Conservation (phyloP, 768 basidiomycete genomes). For the Ephemerocybe angulata region DNA sequence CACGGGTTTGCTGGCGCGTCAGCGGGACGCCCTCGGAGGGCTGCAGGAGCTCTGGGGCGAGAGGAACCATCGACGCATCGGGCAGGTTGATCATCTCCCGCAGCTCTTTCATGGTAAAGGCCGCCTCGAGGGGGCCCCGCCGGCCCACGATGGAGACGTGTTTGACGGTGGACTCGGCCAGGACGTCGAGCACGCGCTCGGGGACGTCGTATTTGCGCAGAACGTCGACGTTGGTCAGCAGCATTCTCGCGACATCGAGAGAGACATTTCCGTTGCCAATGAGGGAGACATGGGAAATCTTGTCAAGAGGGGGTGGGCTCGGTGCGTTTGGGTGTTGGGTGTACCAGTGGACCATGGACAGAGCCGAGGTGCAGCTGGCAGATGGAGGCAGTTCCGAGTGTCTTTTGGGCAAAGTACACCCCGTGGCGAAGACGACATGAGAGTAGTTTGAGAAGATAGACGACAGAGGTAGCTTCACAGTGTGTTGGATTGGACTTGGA, state of each 20-base stretch:
- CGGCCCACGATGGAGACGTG: slow-evolving; percentile 83
- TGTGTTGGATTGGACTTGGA: slow-evolving; percentile 43
- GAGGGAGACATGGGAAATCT: slow-evolving; percentile 67
- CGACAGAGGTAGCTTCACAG: slow-evolving; percentile 54
- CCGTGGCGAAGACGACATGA: slow-evolving; percentile 83
- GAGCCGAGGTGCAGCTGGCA: slow-evolving; percentile 59
- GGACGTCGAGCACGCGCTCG: slow-evolving; percentile 60
- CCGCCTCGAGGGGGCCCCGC: slow-evolving; percentile 83
- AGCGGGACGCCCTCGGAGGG: slow-evolving; percentile 28
- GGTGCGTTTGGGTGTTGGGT: slow-evolving; percentile 79
- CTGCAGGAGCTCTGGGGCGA: slow-evolving; percentile 44
- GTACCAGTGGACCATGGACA: slow-evolving; percentile 94
- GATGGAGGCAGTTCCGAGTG: slow-evolving; percentile 53
- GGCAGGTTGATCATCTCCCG: slow-evolving; percentile 74
- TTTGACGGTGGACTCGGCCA: slow-evolving; percentile 57
- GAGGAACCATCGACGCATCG: slow-evolving; percentile 63
- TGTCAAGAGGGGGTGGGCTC: slow-evolving; percentile 58
- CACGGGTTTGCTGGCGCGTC: slow-evolving; percentile 63
- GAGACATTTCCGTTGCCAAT: slow-evolving; percentile 96
- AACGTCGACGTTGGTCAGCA: slow-evolving; percentile 64
- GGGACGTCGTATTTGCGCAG: slow-evolving; percentile 80
- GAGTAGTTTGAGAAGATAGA: slow-evolving; percentile 72
- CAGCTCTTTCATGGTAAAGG: slow-evolving; percentile 91
- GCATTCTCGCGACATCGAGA: slow-evolving; percentile 86
- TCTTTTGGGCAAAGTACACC: slow-evolving; percentile 64